phyloP scores from a whole-genome alignment of 2,329 filamentous ascomycete species.

The Alternaria metachromatica region DNA sequence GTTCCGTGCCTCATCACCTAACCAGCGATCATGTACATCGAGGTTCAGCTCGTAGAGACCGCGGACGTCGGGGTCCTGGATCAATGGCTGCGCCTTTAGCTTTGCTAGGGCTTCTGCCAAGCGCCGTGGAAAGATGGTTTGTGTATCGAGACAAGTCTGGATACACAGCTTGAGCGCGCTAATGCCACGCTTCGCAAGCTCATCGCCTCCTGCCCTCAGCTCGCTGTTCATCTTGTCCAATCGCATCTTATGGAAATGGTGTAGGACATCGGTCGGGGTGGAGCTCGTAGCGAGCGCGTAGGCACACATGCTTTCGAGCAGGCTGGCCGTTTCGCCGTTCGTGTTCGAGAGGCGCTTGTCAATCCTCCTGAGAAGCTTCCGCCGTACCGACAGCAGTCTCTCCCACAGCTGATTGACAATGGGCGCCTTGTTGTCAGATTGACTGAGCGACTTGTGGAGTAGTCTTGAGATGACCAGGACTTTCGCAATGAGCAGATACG shows the following conservation, averaged over 20 bases:
- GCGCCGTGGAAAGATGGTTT: constrained; percentile 74
- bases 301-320: constrained; percentile 78
- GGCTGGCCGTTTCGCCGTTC: constrained; percentile 49
- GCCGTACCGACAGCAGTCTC: constrained; percentile 67
- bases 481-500: constrained; percentile 66
- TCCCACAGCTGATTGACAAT: constrained; percentile 70
- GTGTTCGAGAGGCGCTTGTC: constrained; percentile 59
- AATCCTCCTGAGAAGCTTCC: constrained; percentile 69
- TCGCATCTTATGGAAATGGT: constrained; percentile 78
- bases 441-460: constrained; percentile 74
- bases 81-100: constrained; percentile 72
- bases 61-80: constrained; percentile 73
- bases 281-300: constrained; percentile 83
- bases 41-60: constrained; percentile 74
- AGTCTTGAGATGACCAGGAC: constrained; percentile 75
- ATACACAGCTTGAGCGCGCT: constrained; percentile 75
- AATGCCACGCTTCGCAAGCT: constrained; percentile 62
- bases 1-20: constrained; percentile 79
- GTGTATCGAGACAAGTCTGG: constrained; percentile 77
- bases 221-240: constrained; percentile 70
- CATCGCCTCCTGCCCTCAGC: constrained; percentile 59
- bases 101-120: constrained; percentile 72
- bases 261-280: constrained; percentile 77
- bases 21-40: constrained; percentile 80
- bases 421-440: constrained; percentile 55